phyloP scores from a whole-genome alignment of 441 rosid genomes.

The Brassica hybrid region DNA sequence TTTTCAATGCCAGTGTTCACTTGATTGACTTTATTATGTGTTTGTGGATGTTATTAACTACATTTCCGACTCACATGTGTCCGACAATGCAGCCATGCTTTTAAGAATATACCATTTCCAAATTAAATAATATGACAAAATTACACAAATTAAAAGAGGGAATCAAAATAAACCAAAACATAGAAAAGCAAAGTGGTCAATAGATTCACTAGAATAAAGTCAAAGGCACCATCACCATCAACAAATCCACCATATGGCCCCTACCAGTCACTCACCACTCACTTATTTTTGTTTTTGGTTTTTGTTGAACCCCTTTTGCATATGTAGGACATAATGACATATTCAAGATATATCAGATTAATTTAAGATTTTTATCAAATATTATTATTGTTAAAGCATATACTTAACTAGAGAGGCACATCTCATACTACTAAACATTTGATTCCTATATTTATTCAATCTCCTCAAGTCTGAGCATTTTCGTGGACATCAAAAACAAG shows the following conservation, averaged over 20 bases:
- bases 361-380: background rate
- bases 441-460: constrained; percentile 13
- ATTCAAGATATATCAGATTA: background rate
- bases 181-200: constrained; percentile 35
- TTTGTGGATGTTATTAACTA: constrained; percentile 20
- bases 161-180: constrained; percentile 28
- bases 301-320: constrained; percentile 12
- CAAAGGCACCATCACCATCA: constrained; percentile 43
- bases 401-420: background rate
- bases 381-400: constrained; percentile 5
- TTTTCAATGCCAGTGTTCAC: background rate
- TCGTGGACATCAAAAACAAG: background rate
- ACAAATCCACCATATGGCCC: constrained; percentile 38
- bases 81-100: constrained; percentile 37
- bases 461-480: background rate
- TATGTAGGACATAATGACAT: background rate
- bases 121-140: constrained; percentile 28
- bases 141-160: constrained; percentile 22
- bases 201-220: constrained; percentile 41
- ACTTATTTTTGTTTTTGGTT: constrained; percentile 1
- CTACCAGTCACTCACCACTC: constrained; percentile 34
- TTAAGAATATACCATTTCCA: constrained; percentile 34
- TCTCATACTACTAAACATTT: background rate
- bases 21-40: constrained; percentile 10
- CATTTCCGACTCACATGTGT: constrained; percentile 26